phyloP scores from a whole-genome alignment of 1,284 basidiomycete species.

The Meira miltonrushii region DNA sequence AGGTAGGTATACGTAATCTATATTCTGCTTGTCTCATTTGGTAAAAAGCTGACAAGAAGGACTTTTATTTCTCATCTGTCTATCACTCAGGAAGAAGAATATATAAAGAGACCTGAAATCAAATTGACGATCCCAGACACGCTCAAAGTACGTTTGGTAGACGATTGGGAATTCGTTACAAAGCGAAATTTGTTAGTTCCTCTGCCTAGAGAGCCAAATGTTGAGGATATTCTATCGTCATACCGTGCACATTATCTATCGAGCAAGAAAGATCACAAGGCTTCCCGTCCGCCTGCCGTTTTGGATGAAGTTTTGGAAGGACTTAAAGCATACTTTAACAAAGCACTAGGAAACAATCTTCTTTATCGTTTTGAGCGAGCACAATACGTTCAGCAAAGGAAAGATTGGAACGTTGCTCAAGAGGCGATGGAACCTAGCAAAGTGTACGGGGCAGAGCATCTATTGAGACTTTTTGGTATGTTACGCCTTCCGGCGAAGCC shows the following conservation, averaged over 20 bases:
- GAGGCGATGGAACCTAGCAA: slow-evolving; percentile 70
- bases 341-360: slow-evolving; percentile 78
- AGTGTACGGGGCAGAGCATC: slow-evolving; percentile 90
- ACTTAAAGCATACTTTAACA: slow-evolving; percentile 90
- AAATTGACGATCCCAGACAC: slow-evolving; percentile 82
- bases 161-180: slow-evolving; percentile 96
- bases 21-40: neutral
- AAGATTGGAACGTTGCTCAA: slow-evolving; percentile 60
- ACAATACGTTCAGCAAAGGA: slow-evolving; percentile 79
- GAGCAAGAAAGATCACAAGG: slow-evolving; percentile 9
- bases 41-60: neutral
- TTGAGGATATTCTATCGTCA: slow-evolving; percentile 70
- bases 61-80: too few relatives aligned
- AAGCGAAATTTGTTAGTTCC: slow-evolving; percentile 84
- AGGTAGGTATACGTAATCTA: slow-evolving; percentile 14
- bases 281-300: slow-evolving; percentile 55
- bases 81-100: slow-evolving; percentile 56
- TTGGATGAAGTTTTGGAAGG: slow-evolving; percentile 80
- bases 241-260: slow-evolving; percentile 56
- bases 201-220: slow-evolving; percentile 75
- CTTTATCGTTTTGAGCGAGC: slow-evolving; percentile 89
- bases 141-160: slow-evolving; percentile 82
- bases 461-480: slow-evolving; percentile 84
- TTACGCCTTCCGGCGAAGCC: slow-evolving; percentile 15
- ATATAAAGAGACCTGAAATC: slow-evolving; percentile 75